phyloP scores from a whole-genome alignment of 2,329 filamentous ascomycete species.

The Pestalotiopsis sp. region DNA sequence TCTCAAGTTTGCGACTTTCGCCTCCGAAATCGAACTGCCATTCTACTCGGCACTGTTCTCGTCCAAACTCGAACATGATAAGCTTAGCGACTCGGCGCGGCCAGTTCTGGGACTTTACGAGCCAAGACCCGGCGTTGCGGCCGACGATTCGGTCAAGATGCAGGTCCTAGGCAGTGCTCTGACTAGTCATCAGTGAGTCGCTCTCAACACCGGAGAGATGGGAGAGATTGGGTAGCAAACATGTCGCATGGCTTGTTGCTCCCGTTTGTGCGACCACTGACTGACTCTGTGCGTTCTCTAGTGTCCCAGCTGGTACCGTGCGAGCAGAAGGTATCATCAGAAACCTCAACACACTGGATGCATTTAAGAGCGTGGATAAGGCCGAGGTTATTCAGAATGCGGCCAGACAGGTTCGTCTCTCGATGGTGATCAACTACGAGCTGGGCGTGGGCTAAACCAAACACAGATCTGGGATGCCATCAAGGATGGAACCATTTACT shows the following conservation, averaged over 20 bases:
- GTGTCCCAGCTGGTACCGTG: slow-evolving; percentile 41
- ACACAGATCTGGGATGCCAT: slow-evolving; percentile 96
- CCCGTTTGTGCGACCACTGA: not conserved
- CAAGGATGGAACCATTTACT: slow-evolving; percentile 94
- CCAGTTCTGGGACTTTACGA: slow-evolving; percentile 88
- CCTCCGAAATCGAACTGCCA: slow-evolving; percentile 90
- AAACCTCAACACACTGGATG: slow-evolving; percentile 95
- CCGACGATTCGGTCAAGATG: slow-evolving; percentile 82
- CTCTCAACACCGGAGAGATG: not conserved
- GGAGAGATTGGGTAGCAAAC: not conserved
- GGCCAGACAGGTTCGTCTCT: slow-evolving; percentile 68
- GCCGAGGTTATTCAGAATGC: slow-evolving; percentile 75
- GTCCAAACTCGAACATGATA: slow-evolving; percentile 93
- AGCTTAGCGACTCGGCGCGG: slow-evolving; percentile 90
- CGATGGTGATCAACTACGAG: not conserved
- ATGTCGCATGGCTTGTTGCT: not conserved
- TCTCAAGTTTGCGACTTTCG: slow-evolving; percentile 81
- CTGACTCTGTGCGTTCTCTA: not conserved
- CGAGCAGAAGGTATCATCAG: slow-evolving; percentile 92
- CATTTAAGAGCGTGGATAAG: slow-evolving; percentile 86
- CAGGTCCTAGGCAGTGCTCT: slow-evolving; percentile 88
- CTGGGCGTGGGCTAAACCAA: not conserved
- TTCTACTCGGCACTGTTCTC: slow-evolving; percentile 94
- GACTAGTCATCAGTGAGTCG: slow-evolving; percentile 76
- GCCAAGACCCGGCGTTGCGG: slow-evolving; percentile 70